Conservation (phyloP, 345 rosid species). For the Triadica sebifera region DNA sequence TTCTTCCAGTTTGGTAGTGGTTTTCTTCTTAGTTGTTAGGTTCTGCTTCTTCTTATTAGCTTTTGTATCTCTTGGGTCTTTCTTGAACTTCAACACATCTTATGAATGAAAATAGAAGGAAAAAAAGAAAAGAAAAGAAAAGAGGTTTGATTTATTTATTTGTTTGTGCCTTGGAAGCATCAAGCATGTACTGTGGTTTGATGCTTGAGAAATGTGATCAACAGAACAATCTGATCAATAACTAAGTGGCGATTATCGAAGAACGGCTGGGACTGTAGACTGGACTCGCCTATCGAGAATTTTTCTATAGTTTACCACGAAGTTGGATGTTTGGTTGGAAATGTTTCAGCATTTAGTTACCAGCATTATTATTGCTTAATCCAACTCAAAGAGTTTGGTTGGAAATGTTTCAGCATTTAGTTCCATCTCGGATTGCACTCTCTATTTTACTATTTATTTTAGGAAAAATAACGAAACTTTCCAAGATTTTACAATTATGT, state of each 20-base stretch:
- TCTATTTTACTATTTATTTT: no score
- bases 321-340: neutral
- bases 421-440: no score
- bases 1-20: neutral
- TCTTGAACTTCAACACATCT: neutral
- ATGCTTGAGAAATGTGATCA: neutral
- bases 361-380: neutral
- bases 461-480: no score
- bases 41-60: slow-evolving; percentile 1
- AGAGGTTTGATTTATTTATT: no score
- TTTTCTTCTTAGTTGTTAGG: slow-evolving; percentile 4
- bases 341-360: neutral
- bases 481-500: no score
- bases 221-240: neutral
- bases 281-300: neutral
- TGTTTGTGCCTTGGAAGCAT: no score
- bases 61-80: slow-evolving; percentile 9
- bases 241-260: slow-evolving; percentile 15
- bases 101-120: neutral
- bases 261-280: slow-evolving; percentile 7
- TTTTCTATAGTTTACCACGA: neutral
- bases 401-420: no score
- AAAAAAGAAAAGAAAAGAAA: no score
- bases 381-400: neutral
- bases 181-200: no score